Percentiles rank a stretch among this genome's conserved stretches.
These are phyloP conservation scores for Lasiosphaeria hispida DNA, from an alignment of 495 filamentous ascomycete genomes.

Conservation along the genomic window DNA sequence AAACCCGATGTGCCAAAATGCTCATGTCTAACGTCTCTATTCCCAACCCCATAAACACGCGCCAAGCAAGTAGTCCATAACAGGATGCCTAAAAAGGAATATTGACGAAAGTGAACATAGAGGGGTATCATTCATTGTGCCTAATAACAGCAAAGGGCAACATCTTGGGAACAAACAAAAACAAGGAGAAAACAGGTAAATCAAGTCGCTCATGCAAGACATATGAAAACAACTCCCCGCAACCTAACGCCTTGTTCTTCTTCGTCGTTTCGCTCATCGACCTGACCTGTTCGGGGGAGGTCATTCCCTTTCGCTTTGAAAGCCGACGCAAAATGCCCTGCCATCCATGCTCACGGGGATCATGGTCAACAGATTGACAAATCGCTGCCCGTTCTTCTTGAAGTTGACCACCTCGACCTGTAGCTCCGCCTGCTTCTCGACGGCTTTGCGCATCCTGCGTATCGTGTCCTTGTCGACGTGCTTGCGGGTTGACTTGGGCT, in stretches of 20 bases:
- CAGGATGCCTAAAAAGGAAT: not conserved
- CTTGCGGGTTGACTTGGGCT: conserved; percentile 28
- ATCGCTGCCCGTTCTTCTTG: conserved; percentile 45
- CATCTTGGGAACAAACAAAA: not conserved
- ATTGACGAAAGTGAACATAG: not conserved
- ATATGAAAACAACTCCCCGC: not conserved
- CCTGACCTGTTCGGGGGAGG: not conserved
- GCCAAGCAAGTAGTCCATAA: not conserved
- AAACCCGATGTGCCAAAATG: not conserved
- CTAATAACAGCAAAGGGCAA: conserved; percentile 10
- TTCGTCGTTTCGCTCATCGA: not conserved
- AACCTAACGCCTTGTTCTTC: too few species aligned
- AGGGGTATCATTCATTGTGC: conserved; percentile 13
- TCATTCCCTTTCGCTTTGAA: conserved; percentile 34
- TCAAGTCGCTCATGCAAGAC: not conserved
- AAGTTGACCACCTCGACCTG: conserved; percentile 48
- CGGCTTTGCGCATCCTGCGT: conserved; percentile 38
- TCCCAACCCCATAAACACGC: too few species aligned
- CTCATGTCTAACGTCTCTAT: not conserved
- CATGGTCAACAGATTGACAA: conserved; percentile 47
- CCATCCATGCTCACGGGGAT: conserved; percentile 42
- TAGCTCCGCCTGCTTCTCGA: conserved; percentile 40
- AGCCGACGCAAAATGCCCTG: conserved; percentile 38
- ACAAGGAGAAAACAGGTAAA: not conserved
- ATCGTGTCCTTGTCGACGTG: conserved; percentile 37